Evolutionary conservation across 2,329 filamentous ascomycete species (phyloP), one percentile per base, ranked within the genome.

Genomic region (Fusarium scirpi): DNA sequence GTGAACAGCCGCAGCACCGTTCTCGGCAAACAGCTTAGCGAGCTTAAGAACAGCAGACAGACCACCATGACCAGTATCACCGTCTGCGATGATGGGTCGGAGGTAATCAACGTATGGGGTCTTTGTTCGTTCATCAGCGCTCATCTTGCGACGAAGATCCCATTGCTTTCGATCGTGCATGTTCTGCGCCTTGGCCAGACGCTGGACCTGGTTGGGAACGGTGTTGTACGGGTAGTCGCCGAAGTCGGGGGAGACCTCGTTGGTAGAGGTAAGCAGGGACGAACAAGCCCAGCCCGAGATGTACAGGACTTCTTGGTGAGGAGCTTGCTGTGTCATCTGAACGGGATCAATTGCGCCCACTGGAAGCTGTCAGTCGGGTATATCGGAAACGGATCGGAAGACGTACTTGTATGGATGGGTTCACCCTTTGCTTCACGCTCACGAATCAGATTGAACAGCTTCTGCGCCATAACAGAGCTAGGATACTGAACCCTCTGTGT

Each of bases 171-270:
- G 91, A 81, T 99, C 96, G 80, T 99, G 96, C 85, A 98, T 90
- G 71, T 94, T 94, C 81, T 99, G 96, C 6, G 96, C 96, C 83
- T 98, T 98, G 83, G 97, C 94, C 54, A 99, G 84, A 70, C 96
- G 90, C 83, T 99, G 94, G 6, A 99, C 96, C 80, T 98, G 96
- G 82, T 98, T 98, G 11, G 96, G 96, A 7, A 99, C 96, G 0
- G 96, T 99, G 79, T 98, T 98, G 84, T 99, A 99, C 0, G 96
- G 96, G 80, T 99, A 99, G 82, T 99, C 96, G 76, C 96, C 96
- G 82, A 98, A 97, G 80, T 99, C 96, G 45, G 96, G 93, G 0
- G 94, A 98, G 29, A 99, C 96, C 80, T 99, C 96, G 83, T 99
- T 98, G 40, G 96, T 98, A 12, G 90, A 91, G 6, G 95, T 98